Base-by-base conservation (phyloP, 306 rosid species). In the Cucumis hystrix region DNA sequence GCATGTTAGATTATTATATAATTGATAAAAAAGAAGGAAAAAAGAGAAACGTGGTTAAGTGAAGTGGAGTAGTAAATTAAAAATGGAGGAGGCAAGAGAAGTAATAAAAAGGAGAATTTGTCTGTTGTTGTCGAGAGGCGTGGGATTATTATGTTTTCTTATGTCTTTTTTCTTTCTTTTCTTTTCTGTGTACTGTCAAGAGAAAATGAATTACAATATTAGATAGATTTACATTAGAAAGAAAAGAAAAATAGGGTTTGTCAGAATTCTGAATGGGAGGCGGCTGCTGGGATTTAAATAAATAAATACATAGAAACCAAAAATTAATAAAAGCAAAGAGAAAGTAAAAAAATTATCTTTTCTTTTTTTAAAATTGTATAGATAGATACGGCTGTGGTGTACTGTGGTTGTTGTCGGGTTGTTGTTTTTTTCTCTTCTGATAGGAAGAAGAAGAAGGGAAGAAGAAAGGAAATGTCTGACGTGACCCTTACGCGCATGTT, bases 61-160 rank as follows among this genome's bases (percentile, higher is more conserved):
- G 30, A 28, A 28, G 30, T 28, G 30, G 30, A 28, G 30, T 28
- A 28, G 30, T 28, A 28, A 28, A 28, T 28, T 28, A 28, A 28
- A 28, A 47, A 9, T 47, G 54, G 54, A 47, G 39, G 73, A 51
- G 87, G 78, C 54, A 81, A 78, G 2, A 10, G 47, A 6, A 11
- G 87, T 78, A 80, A 85, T 72, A 71, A 67, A 70, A 67, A 8
- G 21, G 20, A 16, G 25, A 21, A 62, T 85, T 85, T 87, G 91
- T 81, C 88, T 78, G 83, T 79, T 81, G 80, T 59, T 85, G 91
- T 87, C 88, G 83, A 81, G 64, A 80, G 78, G 88, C 91, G 88
- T 85, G 91, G 87, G 58, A 56, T 3, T 79, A 70, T 58, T 82
- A 52, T 40, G 66, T 76, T 78, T 6, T 59, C 63, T 69, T 77